A percentile compares a stretch with the other conserved stretches of the same genome.
Evolutionary conservation across 208 protist genomes (phyloP).

Genomic region (Leishmania tropica): DNA sequence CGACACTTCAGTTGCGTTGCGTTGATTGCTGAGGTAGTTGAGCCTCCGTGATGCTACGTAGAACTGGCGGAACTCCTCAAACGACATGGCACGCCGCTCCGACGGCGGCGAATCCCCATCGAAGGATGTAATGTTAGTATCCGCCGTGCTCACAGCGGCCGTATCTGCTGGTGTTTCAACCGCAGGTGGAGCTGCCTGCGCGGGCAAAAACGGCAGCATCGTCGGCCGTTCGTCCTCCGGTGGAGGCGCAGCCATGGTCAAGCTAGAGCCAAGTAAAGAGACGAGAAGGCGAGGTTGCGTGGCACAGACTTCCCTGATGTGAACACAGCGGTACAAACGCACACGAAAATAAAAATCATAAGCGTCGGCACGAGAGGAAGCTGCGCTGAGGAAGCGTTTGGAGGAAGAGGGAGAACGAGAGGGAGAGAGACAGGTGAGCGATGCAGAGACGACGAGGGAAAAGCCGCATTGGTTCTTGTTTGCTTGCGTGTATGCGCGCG

Average conservation of each 20-base stretch:
- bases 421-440: neutral
- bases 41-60: constrained; percentile 15
- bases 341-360: neutral
- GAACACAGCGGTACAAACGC: too few species aligned
- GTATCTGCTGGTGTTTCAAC: neutral
- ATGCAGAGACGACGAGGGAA: neutral
- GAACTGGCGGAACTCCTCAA: constrained; percentile 27
- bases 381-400: neutral
- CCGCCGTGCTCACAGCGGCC: neutral
- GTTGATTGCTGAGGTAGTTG: neutral
- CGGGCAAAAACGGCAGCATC: neutral
- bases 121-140: neutral
- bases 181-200: neutral
- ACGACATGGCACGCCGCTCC: constrained; percentile 10
- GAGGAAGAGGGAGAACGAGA: neutral
- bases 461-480: neutral
- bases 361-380: too few species aligned
- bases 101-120: neutral
- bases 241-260: neutral
- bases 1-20: neutral
- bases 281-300: neutral
- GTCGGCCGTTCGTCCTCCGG: neutral
- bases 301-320: neutral
- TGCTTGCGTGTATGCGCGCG: neutral
- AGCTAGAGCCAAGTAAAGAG: neutral